Evolutionary conservation across 164 flowering plant genomes (phyloP), one percentile per base, ranked within the genome.

Genomic region (Platanus orientalis): DNA sequence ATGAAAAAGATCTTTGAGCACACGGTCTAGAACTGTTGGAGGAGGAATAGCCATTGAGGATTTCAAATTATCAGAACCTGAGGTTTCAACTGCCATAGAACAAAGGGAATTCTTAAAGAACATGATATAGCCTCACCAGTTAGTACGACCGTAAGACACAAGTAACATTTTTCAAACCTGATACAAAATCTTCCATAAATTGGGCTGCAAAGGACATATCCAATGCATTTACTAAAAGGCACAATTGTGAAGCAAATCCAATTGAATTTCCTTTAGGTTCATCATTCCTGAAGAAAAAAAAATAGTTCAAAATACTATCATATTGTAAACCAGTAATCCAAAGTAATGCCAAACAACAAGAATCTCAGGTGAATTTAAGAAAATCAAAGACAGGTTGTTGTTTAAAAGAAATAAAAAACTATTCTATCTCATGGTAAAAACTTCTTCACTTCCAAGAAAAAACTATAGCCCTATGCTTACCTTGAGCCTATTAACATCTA

Each of bases 171-270:
- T 29, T 19, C 75, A 61, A 63, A 94, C 97, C 99, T 86, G 99
- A 89, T 11, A 81, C 76, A 71, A 89, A 86, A 79, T 94, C 99
- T 73, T 94, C 96, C 75, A 94, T 74, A 74, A 88, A 95, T 64
- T 88, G 82, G 60, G 90, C 99, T 55, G 78, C 79, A 64, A 77
- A 83, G 26, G 99, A 89, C 71, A 81, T 73, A 42, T 77, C 72
- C 64, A 88, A 67, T 39, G 99, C 89, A 70, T 79, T 76, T 57
- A 90, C 75, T 73, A 95, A 68, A 63, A 83, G 88, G 44, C 53
- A 61, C 77, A 95, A 72, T 45, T 92, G 99, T 4, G 96, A 89
- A 67, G 96, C 86, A 85, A 92, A 95, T 27, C 97, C 96, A 59
- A 82, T 54, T 50, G 74, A 64, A 23, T 74, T 72, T 62, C 64